Conservation (phyloP, 345 rosid genomes). For the Limnanthes douglasii region DNA sequence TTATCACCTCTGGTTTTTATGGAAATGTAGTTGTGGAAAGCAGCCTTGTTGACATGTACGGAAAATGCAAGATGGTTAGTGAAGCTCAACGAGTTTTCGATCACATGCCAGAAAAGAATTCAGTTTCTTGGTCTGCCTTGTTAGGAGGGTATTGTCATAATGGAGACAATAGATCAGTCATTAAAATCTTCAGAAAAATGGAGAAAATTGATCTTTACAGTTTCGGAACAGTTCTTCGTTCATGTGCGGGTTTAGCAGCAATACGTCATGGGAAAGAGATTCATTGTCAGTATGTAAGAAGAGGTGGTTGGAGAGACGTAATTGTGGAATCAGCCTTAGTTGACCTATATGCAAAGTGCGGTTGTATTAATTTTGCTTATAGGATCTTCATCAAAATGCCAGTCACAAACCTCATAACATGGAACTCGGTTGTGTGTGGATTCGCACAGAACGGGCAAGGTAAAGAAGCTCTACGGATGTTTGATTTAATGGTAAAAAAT, state of each 20-base stretch:
- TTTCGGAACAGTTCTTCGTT: conserved; percentile 77
- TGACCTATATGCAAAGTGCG: conserved; percentile 82
- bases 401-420: conserved; percentile 47
- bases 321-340: conserved; percentile 81
- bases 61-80: conserved; percentile 47
- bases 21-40: conserved; percentile 62
- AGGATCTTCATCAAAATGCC: conserved; percentile 35
- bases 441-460: conserved; percentile 85
- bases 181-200: conserved; percentile 45
- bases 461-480: conserved; percentile 43
- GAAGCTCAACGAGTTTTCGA: conserved; percentile 51
- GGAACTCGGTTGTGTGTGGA: conserved; percentile 80
- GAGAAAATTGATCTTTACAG: conserved; percentile 45
- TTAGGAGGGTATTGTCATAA: conserved; percentile 75
- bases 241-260: conserved; percentile 74
- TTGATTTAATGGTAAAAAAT: conserved; percentile 33
- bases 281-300: conserved; percentile 75
- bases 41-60: conserved; percentile 90
- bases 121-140: conserved; percentile 75
- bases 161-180: conserved; percentile 38
- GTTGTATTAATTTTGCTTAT: conserved; percentile 48
- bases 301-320: conserved; percentile 55
- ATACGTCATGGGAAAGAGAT: conserved; percentile 72
- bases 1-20: conserved; percentile 28
- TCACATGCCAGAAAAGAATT: conserved; percentile 50